Percentiles rank a stretch among this genome's conserved stretches.
Conservation (phyloP, 2,329 filamentous ascomycete species). For the Aspergillus ruber region DNA sequence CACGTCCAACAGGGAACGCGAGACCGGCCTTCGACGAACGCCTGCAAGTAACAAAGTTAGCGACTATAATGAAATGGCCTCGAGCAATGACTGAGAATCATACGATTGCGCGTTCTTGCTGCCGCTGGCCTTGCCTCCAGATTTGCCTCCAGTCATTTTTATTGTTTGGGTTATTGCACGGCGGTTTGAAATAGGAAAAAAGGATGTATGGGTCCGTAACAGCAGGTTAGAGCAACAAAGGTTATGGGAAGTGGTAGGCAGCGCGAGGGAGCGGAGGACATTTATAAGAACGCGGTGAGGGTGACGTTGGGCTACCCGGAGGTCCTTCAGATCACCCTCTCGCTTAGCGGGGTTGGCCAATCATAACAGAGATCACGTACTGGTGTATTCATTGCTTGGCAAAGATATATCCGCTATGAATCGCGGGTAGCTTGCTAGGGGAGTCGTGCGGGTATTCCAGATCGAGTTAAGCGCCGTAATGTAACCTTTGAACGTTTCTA, state of each 20-base stretch:
- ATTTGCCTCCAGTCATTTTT: conserved; percentile 99
- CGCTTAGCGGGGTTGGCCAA: conserved; percentile 38
- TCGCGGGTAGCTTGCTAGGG: conserved; percentile 1
- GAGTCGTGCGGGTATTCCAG: conserved; percentile 11
- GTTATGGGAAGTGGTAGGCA: conserved; percentile 24
- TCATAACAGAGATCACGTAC: conserved; percentile 30
- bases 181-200: conserved; percentile 1
- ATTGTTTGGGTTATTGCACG: conserved; percentile 10
- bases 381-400: conserved; percentile 10
- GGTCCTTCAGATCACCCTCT: conserved; percentile 42
- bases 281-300: conserved; percentile 41
- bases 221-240: conserved; percentile 1
- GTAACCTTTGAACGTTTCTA: conserved; percentile 9
- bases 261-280: conserved; percentile 28
- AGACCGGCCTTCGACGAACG: conserved; percentile 99
- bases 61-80: conserved; percentile 1
- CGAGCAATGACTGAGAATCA: conserved; percentile 33
- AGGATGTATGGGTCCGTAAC: neutral
- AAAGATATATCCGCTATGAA: conserved; percentile 9
- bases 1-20: conserved; percentile 97
- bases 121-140: conserved; percentile 98
- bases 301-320: conserved; percentile 38
- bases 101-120: conserved; percentile 99
- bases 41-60: conserved; percentile 43
- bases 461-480: conserved; percentile 25